phyloP scores from a whole-genome alignment of 2,329 filamentous ascomycete species.

The Xylariaceae sp. region DNA sequence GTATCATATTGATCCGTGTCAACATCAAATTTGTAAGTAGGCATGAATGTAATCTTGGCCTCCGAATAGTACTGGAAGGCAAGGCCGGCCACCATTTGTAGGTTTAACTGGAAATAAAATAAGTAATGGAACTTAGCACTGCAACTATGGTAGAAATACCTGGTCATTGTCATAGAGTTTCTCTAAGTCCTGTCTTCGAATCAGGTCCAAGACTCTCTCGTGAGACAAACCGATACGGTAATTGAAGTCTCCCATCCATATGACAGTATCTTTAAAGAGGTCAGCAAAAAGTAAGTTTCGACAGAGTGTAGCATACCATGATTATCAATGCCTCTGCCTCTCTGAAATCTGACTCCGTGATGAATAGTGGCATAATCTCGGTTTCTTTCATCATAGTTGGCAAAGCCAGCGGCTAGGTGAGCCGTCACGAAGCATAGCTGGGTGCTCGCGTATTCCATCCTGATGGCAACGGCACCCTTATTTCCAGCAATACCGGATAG shows the following conservation, averaged over 20 bases:
- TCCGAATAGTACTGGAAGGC: slow-evolving; percentile 92
- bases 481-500: slow-evolving; percentile 97
- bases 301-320: slow-evolving; percentile 53
- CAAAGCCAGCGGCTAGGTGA: slow-evolving; percentile 90
- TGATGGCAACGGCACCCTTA: slow-evolving; percentile 94
- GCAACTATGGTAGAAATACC: slow-evolving; percentile 37
- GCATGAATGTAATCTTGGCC: slow-evolving; percentile 77
- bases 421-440: slow-evolving; percentile 93
- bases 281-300: slow-evolving; percentile 6
- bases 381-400: slow-evolving; percentile 95
- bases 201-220: slow-evolving; percentile 69
- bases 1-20: slow-evolving; percentile 86
- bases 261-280: slow-evolving; percentile 55
- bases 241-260: slow-evolving; percentile 98
- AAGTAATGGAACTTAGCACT: slow-evolving; percentile 6
- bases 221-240: slow-evolving; percentile 85
- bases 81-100: slow-evolving; percentile 91
- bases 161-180: slow-evolving; percentile 89
- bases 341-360: slow-evolving; percentile 80
- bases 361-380: slow-evolving; percentile 87
- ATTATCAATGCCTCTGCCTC: slow-evolving; percentile 84
- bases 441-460: slow-evolving; percentile 90
- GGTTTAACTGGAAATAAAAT: slow-evolving; percentile 58
- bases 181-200: slow-evolving; percentile 67
- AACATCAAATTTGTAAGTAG: slow-evolving; percentile 94